A percentile compares a stretch with the other conserved stretches of the same genome.
Conservation (phyloP, 345 rosid species). For the Cardamine occulta region DNA sequence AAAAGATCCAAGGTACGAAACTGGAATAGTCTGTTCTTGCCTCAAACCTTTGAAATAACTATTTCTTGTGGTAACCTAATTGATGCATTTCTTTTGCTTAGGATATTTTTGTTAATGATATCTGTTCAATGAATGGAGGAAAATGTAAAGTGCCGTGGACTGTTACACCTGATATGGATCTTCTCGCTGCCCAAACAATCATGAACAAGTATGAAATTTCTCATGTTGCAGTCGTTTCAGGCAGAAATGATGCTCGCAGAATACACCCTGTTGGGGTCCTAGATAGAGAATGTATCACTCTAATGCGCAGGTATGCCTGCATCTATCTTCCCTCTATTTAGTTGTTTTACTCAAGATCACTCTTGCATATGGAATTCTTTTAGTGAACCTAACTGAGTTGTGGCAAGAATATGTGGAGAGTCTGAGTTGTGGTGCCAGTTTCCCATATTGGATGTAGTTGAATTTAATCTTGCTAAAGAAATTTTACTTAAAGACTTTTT, state of each 20-base stretch:
- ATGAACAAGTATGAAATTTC: conserved; percentile 63
- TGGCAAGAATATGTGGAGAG: conserved; percentile 13
- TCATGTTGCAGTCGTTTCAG: conserved; percentile 76
- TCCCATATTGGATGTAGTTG: conserved; percentile 9
- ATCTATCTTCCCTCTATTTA: conserved; percentile 4
- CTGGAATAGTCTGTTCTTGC: conserved; percentile 5
- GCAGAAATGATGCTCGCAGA: conserved; percentile 47
- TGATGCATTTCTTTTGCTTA: conserved; percentile 41
- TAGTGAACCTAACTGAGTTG: neutral
- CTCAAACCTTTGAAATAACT: conserved; percentile 14
- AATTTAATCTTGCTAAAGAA: neutral
- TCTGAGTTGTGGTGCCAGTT: conserved; percentile 15
- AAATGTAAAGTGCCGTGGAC: conserved; percentile 66
- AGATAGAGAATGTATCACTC: conserved; percentile 74
- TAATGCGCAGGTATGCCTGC: conserved; percentile 67
- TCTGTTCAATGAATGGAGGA: conserved; percentile 57
- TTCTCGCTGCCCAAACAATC: conserved; percentile 56
- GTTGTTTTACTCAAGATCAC: neutral
- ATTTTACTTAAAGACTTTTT: neutral
- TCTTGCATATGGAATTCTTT: neutral
- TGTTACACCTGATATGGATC: conserved; percentile 77
- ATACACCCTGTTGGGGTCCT: conserved; percentile 75
- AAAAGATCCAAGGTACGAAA: conserved; percentile 57
- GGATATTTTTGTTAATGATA: conserved; percentile 66
- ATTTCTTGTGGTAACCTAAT: neutral